Base-by-base conservation (phyloP, 2,329 filamentous ascomycete genomes). In the Zasmidium citrigriseum region DNA sequence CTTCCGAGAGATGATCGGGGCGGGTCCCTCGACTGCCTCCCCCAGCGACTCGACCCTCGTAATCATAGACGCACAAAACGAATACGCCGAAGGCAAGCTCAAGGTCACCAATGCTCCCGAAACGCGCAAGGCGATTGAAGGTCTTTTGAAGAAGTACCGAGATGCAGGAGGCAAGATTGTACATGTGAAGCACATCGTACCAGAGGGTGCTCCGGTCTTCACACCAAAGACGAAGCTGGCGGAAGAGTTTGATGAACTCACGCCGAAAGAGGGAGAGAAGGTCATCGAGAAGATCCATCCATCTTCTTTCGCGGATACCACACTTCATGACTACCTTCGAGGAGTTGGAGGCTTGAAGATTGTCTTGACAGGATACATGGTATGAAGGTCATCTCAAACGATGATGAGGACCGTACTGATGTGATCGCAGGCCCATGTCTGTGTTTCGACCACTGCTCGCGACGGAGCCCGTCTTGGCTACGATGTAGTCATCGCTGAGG, bases 61-160 rank as follows among this genome's bases (percentile, higher is more conserved):
- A 66, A 88, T 89, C 72, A 86, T 89, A 68, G 86, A 89, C 69
- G 87, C 87, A 1, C 87, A 90, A 67, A 89, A 89, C 68, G 87
- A 90, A 73, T 89, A 87, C 62, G 82, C 82, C 11, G 73, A 78
- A 1, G 87, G 87, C 48, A 75, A 79, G 3, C 79, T 89, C 0
- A 78, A 80, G 21, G 82, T 86, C 29, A 74, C 78, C 44, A 80
- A 87, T 59, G 79, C 86, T 1, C 67, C 76, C 0, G 61, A 76
- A 3, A 84, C 83, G 4, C 81, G 86, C 60, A 79, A 80, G 27
- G 82, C 77, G 12, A 89, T 89, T 58, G 75, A 79, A 0, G 67
- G 73, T 0, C 76, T 90, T 0, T 77, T 90, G 0, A 71, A 82
- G 20, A 84, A 80, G 61, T 90, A 89, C 72, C 81, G 87, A n/a